Base-by-base conservation (phyloP, 2,329 filamentous ascomycete species). In the Exserohilum turcica region DNA sequence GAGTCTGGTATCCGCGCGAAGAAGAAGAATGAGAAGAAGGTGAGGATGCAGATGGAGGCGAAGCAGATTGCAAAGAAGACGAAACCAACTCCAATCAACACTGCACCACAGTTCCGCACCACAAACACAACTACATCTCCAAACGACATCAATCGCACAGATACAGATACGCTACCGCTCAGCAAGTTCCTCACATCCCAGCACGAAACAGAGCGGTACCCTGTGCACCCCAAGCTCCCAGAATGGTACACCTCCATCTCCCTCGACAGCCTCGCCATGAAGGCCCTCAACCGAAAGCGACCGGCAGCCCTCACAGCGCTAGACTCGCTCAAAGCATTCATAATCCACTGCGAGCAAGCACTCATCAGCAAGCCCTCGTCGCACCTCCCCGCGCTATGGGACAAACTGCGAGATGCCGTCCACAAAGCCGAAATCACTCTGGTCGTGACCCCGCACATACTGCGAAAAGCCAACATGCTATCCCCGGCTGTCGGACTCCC, bases 341-440 rank as follows among this genome's bases (percentile, higher is more conserved):
- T 71, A 1, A 32, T 24, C 0, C 54, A 60, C 9, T 67, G 69
- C 40, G 61, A 67, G 7, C 38, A 49, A 5, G 33, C 49, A 13
- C 9, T 1, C 5, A 16, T 13, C 2, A 43, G 6, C 3, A 43
- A 44, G 8, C 10, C 21, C 10, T 36, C 28, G 10, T n/a, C 16
- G 1, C 9, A 54, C 13, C 59, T 63, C 5, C 21, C 43, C 3
- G 46, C 51, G 9, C 44, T 63, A 1, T 67, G 75, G 43, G 63
- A 73, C 5, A 56, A 70, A 6, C 69, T 79, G 5, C 66, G 76
- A 1, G 51, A 71, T 2, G 53, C 65, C 2, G 58, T 80, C 0
- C 77, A 80, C 56, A 70, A 73, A 19, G 66, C 77, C 0, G 68
- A 75, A 10, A 76, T 79, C 33, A 37, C 24, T 2, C 49, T 74